Percentiles rank a stretch among this genome's conserved stretches.
Evolutionary conservation across 2,329 filamentous ascomycete species (phyloP).

Genomic region (Clarireedia hainanense): DNA sequence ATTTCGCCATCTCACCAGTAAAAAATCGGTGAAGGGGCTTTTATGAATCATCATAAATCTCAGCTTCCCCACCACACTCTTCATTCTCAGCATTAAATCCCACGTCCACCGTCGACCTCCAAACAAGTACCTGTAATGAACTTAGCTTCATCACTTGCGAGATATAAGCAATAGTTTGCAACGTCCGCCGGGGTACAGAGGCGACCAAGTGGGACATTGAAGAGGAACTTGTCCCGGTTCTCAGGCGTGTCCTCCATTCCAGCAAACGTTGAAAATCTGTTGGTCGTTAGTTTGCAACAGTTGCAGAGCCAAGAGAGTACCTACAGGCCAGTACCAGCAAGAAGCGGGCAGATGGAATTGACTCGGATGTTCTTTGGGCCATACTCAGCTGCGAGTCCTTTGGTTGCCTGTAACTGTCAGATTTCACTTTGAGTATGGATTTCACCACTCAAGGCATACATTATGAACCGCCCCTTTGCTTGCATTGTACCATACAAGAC

Average conservation of each 20-base stretch:
- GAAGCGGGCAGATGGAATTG: slow-evolving; percentile 62
- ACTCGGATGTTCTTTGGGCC: slow-evolving; percentile 65
- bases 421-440: not conserved
- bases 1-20: not conserved
- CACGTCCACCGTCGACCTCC: slow-evolving; percentile 51
- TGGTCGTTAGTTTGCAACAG: slow-evolving; percentile 16
- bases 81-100: slow-evolving; percentile 17
- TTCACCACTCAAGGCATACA: slow-evolving; percentile 30
- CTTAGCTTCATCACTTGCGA: slow-evolving; percentile 62
- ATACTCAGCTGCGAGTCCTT: slow-evolving; percentile 65
- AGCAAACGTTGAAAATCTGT: slow-evolving; percentile 38
- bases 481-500: slow-evolving; percentile 49
- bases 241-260: slow-evolving; percentile 56
- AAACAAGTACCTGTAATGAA: slow-evolving; percentile 69
- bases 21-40: not conserved
- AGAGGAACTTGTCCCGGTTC: slow-evolving; percentile 47
- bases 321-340: slow-evolving; percentile 55
- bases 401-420: slow-evolving; percentile 40
- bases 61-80: not conserved
- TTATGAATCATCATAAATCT: not conserved
- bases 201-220: slow-evolving; percentile 46
- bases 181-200: slow-evolving; percentile 55
- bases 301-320: not conserved
- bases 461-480: slow-evolving; percentile 41
- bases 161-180: slow-evolving; percentile 61